These are phyloP conservation scores for Fusarium torreyae DNA, from an alignment of 2,329 filamentous ascomycete species.

Conservation along the genomic window DNA sequence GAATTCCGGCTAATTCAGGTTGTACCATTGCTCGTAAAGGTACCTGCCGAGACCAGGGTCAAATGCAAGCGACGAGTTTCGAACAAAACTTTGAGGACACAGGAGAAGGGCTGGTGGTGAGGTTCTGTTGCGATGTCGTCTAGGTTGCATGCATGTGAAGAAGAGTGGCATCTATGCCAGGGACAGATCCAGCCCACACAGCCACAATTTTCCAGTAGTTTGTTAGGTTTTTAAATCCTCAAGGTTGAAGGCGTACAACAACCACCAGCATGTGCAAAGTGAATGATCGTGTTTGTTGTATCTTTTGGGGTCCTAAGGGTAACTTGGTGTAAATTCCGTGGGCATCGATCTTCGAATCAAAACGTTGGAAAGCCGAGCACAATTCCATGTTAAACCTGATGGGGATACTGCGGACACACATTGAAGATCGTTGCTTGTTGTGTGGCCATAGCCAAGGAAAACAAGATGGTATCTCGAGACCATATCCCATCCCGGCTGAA, in stretches of 20 bases:
- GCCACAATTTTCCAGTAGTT: neutral
- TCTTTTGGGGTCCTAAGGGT: constrained; percentile 1
- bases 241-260: neutral
- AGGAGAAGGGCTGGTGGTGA: constrained; percentile 6
- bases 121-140: constrained; percentile 10
- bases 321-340: neutral
- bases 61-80: constrained; percentile 4
- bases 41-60: constrained; percentile 37
- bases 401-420: constrained; percentile 6
- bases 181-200: constrained; percentile 8
- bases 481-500: constrained; percentile 46
- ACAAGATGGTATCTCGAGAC: constrained; percentile 39
- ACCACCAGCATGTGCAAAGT: constrained; percentile 15
- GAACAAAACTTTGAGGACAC: too few species aligned
- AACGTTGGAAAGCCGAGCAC: constrained; percentile 14
- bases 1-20: constrained; percentile 11
- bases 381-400: constrained; percentile 12
- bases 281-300: constrained; percentile 17
- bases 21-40: constrained; percentile 37
- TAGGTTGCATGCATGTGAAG: constrained; percentile 5
- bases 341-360: constrained; percentile 11
- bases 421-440: constrained; percentile 40
- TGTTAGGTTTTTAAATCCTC: neutral
- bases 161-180: constrained; percentile 10
- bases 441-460: constrained; percentile 31